These are phyloP conservation scores for Apiotrichum porosum DNA, from an alignment of 1,284 basidiomycete genomes.

Conservation along the genomic window DNA sequence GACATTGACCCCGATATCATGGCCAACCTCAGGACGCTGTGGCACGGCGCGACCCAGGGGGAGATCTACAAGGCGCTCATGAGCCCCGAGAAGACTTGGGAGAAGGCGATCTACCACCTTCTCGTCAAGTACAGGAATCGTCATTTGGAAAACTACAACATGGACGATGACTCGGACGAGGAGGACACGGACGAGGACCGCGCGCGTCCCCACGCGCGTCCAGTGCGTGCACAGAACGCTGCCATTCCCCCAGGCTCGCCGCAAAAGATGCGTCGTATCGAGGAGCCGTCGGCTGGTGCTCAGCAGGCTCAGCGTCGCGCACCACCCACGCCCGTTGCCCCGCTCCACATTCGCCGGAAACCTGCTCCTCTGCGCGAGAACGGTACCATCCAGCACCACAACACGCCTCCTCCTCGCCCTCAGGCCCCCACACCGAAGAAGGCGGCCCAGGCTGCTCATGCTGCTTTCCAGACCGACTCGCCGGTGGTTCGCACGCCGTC, in stretches of 20 bases:
- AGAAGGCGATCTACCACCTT: conserved; percentile 87
- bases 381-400: conserved; percentile 33
- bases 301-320: no score
- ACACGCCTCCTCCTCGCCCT: conserved; percentile 33
- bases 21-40: conserved; percentile 82
- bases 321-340: conserved; percentile 7
- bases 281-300: not conserved
- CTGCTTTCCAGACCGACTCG: conserved; percentile 22
- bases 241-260: conserved; percentile 3
- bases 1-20: conserved; percentile 87
- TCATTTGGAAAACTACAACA: conserved; percentile 62
- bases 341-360: conserved; percentile 14
- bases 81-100: conserved; percentile 66
- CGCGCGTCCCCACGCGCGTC: conserved; percentile 18
- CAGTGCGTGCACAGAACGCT: not conserved
- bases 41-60: conserved; percentile 69
- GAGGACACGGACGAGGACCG: conserved; percentile 16
- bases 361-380: conserved; percentile 38
- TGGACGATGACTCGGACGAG: conserved; percentile 49
- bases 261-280: conserved; percentile 7
- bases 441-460: conserved; percentile 26
- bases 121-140: conserved; percentile 70
- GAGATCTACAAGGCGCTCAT: conserved; percentile 66
- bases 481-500: conserved; percentile 18
- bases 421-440: conserved; percentile 48